Conservation (phyloP, 495 filamentous ascomycete species). For the Penicillium arizonense region DNA sequence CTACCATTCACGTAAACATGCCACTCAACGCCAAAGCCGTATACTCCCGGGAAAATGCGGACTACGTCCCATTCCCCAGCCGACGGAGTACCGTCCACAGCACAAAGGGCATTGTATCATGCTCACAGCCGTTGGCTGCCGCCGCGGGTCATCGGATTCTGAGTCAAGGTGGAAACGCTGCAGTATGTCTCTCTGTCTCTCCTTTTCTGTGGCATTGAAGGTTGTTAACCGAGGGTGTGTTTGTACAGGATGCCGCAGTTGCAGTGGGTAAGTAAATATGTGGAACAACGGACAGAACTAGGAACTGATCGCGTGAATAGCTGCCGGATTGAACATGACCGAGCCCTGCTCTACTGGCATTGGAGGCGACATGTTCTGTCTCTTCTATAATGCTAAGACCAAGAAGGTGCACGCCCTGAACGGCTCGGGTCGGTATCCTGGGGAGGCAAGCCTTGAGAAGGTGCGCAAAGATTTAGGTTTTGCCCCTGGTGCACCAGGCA, state of each 20-base stretch:
- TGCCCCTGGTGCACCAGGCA: slow-evolving; percentile 55
- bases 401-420: slow-evolving; percentile 83
- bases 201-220: not conserved
- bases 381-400: slow-evolving; percentile 84
- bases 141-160: slow-evolving; percentile 84
- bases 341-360: slow-evolving; percentile 95
- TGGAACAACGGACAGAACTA: not conserved
- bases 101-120: slow-evolving; percentile 87
- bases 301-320: slow-evolving; percentile 29
- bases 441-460: slow-evolving; percentile 63
- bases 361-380: slow-evolving; percentile 96
- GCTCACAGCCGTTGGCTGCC: slow-evolving; percentile 86
- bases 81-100: slow-evolving; percentile 91
- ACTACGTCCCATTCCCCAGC: slow-evolving; percentile 69
- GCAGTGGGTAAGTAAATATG: slow-evolving; percentile 60
- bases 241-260: slow-evolving; percentile 80
- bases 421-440: slow-evolving; percentile 81
- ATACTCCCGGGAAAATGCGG: slow-evolving; percentile 60
- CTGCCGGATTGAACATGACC: slow-evolving; percentile 88
- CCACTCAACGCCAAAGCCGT: slow-evolving; percentile 59
- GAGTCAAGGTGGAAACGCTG: slow-evolving; percentile 86
- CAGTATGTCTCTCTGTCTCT: slow-evolving; percentile 58
- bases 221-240: not conserved
- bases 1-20: slow-evolving; percentile 32
- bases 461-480: slow-evolving; percentile 69